Evolutionary conservation across 2,329 filamentous ascomycete genomes (phyloP).

Genomic region (Coccinonectria pachysandricola): DNA sequence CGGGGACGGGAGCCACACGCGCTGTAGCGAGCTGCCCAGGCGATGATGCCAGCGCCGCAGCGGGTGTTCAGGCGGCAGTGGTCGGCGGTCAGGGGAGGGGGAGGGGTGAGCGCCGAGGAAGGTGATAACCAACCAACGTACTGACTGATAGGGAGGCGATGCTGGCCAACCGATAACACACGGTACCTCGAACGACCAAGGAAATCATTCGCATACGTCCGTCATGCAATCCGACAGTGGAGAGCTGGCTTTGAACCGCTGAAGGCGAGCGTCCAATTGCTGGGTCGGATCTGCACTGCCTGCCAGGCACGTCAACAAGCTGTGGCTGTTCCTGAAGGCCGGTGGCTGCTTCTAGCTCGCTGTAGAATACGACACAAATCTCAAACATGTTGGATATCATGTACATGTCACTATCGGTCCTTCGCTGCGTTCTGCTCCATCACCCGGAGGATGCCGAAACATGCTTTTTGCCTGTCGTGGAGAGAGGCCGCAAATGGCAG

Average conservation of each 20-base stretch:
- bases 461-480: too few species aligned
- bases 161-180: slow-evolving; percentile 7
- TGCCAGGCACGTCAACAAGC: too few species aligned
- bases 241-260: neutral
- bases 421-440: too few species aligned
- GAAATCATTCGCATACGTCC: too few species aligned
- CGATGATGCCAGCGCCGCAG: slow-evolving; percentile 7
- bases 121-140: too few species aligned
- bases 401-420: too few species aligned
- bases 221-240: slow-evolving; percentile 1
- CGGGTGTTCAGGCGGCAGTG: slow-evolving; percentile 3
- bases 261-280: slow-evolving; percentile 5
- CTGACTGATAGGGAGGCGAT: slow-evolving; percentile 9
- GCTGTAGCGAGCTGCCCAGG: slow-evolving; percentile 6
- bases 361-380: too few species aligned
- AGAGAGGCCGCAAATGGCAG: too few species aligned
- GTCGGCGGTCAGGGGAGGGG: slow-evolving; percentile 2
- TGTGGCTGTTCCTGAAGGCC: too few species aligned
- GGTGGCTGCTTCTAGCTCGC: too few species aligned
- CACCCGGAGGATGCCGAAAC: too few species aligned
- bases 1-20: slow-evolving; percentile 8
- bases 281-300: slow-evolving; percentile 11
- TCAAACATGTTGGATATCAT: too few species aligned
- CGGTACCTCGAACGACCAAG: slow-evolving; percentile 7
- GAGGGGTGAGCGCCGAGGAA: slow-evolving; percentile 3